These are phyloP conservation scores for Cryomyces minteri DNA, from an alignment of 495 filamentous ascomycete species.

Conservation along the genomic window DNA sequence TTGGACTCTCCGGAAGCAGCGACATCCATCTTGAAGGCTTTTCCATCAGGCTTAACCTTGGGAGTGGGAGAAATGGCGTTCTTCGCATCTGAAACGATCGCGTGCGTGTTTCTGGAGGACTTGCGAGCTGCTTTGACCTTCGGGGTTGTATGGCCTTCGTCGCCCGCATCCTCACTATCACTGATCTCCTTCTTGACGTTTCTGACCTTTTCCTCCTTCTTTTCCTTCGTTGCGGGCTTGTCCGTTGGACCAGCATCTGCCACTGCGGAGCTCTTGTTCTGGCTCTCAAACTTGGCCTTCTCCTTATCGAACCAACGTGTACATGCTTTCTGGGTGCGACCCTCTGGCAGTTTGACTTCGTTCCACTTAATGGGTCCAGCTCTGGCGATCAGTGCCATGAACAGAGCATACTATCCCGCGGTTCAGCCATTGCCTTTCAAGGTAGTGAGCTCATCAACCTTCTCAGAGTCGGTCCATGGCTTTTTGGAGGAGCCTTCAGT, in stretches of 20 bases:
- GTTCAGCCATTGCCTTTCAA: background rate
- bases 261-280: background rate
- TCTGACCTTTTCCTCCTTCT: background rate
- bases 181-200: slow-evolving; percentile 3
- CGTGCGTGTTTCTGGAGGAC: no score
- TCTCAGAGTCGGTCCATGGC: slow-evolving; percentile 21
- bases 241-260: background rate
- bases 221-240: background rate
- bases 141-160: background rate
- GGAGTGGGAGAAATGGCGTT: background rate
- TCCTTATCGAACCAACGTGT: slow-evolving; percentile 1
- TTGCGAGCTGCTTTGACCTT: background rate
- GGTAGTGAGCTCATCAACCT: slow-evolving; percentile 10
- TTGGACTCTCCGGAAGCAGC: background rate
- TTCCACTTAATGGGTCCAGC: slow-evolving; percentile 8
- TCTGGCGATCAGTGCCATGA: slow-evolving; percentile 14
- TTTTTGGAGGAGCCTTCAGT: no score
- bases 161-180: background rate
- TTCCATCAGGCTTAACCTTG: background rate
- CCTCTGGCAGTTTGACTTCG: slow-evolving; percentile 8
- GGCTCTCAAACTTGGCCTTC: slow-evolving; percentile 3
- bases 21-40: background rate
- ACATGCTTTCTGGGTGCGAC: slow-evolving; percentile 6
- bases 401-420: slow-evolving; percentile 11
- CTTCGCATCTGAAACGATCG: background rate